Evolutionary conservation across 768 basidiomycete genomes (phyloP).

Genomic region (Pleurotus tuber-regium): DNA sequence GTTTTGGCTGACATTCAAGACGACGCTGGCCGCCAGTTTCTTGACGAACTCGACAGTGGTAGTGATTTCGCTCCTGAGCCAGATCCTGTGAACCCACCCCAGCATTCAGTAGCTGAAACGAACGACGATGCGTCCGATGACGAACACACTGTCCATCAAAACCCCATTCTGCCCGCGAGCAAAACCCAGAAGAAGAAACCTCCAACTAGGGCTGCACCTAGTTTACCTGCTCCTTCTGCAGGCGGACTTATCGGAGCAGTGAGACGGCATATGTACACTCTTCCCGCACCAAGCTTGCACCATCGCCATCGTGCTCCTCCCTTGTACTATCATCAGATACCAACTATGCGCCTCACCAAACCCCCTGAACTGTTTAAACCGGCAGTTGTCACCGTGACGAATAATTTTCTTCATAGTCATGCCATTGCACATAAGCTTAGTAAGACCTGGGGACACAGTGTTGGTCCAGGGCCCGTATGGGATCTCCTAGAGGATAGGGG

Average conservation of each 20-base stretch:
- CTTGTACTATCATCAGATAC: constrained; percentile 46
- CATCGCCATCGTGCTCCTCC: constrained; percentile 74
- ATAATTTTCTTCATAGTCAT: constrained; percentile 49
- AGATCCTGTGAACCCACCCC: constrained; percentile 22
- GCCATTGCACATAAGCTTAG: constrained; percentile 55
- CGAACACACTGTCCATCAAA: constrained; percentile 17
- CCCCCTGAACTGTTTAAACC: constrained; percentile 38
- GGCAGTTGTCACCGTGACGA: constrained; percentile 43
- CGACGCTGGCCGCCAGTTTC: constrained; percentile 24
- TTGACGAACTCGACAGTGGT: constrained; percentile 39
- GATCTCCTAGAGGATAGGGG: constrained; percentile 74
- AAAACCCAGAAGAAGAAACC: constrained; percentile 27
- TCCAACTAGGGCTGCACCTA: constrained; percentile 11
- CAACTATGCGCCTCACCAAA: constrained; percentile 57
- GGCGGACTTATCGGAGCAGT: constrained; percentile 30
- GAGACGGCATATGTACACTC: constrained; percentile 52
- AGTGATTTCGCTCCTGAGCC: constrained; percentile 58
- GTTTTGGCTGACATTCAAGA: constrained; percentile 31
- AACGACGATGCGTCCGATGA: constrained; percentile 20
- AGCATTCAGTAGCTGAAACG: constrained; percentile 22
- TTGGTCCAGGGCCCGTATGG: constrained; percentile 78
- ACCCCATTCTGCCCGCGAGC: constrained; percentile 20
- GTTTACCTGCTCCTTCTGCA: constrained; percentile 14
- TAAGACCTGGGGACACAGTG: constrained; percentile 72
- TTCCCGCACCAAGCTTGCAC: constrained; percentile 65